phyloP scores from a whole-genome alignment of 192 early-diverging fungal genomes.

The Geosiphon pyriformis region DNA sequence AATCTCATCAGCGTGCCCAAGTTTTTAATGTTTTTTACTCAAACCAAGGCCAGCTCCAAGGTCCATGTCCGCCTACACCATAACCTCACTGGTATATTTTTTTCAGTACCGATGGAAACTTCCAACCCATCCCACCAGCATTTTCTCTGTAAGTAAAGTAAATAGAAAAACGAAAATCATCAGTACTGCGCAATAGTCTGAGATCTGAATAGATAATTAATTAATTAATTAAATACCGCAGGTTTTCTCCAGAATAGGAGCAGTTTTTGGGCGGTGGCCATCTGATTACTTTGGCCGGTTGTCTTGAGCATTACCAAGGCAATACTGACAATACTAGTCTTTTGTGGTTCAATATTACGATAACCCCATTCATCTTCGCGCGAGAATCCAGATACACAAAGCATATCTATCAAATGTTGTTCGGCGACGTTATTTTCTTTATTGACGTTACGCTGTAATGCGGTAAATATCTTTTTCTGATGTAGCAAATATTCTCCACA shows the following conservation, averaged over 20 bases:
- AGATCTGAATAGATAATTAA: slow-evolving; percentile 3
- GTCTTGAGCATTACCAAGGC: slow-evolving; percentile 65
- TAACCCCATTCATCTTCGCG: slow-evolving; percentile 69
- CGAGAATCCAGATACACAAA: slow-evolving; percentile 72
- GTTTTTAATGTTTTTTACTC: too few species aligned
- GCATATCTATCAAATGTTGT: slow-evolving; percentile 79
- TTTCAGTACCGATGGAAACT: slow-evolving; percentile 49
- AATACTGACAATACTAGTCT: slow-evolving; percentile 63
- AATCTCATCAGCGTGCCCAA: too few species aligned
- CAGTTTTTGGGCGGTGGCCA: slow-evolving; percentile 70
- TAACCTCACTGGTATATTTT: slow-evolving; percentile 53
- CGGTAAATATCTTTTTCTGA: slow-evolving; percentile 68
- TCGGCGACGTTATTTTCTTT: slow-evolving; percentile 58
- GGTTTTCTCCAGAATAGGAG: slow-evolving; percentile 78
- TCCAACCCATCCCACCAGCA: slow-evolving; percentile 81
- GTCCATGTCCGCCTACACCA: slow-evolving; percentile 81
- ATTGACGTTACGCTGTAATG: slow-evolving; percentile 69
- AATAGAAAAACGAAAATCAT: background rate
- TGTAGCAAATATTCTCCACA: slow-evolving; percentile 59
- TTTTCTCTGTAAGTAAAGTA: slow-evolving; percentile 46
- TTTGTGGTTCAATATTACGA: slow-evolving; percentile 62
- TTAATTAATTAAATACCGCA: slow-evolving; percentile 47
- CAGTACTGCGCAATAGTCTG: background rate
- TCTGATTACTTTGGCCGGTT: slow-evolving; percentile 58
- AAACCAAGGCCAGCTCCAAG: slow-evolving; percentile 65